Evolutionary conservation across 495 filamentous ascomycete species (phyloP).

Genomic region (Penicillium cataractarum): DNA sequence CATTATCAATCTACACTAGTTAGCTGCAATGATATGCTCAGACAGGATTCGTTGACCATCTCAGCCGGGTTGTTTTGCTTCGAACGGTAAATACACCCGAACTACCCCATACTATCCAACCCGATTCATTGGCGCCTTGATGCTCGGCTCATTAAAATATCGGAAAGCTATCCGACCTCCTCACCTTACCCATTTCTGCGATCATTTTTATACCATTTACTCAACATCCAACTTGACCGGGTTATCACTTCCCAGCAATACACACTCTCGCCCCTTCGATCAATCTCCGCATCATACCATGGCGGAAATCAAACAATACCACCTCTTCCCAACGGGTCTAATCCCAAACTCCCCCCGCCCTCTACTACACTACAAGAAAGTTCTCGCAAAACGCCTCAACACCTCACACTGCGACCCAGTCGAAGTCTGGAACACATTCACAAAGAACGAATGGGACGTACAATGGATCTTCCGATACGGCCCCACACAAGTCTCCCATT

Average conservation of each 20-base stretch:
- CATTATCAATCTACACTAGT: too few species aligned
- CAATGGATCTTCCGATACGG: constrained; percentile 1
- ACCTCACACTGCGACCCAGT: neutral
- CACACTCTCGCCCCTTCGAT: neutral
- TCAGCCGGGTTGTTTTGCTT: neutral
- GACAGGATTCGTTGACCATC: too few species aligned
- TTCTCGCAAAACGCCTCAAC: neutral
- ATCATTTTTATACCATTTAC: neutral
- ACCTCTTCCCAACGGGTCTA: neutral
- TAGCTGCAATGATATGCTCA: too few species aligned
- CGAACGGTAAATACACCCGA: neutral
- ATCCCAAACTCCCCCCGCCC: neutral
- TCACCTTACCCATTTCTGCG: neutral
- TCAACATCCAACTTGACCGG: neutral
- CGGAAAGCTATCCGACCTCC: neutral
- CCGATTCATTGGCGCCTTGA: neutral
- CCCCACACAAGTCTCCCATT: neutral
- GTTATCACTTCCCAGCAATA: too few species aligned
- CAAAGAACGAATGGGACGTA: neutral
- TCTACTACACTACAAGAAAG: neutral
- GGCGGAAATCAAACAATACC: neutral
- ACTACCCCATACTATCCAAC: neutral
- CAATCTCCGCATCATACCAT: neutral
- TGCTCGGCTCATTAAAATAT: neutral
- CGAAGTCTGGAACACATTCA: neutral